Percentiles rank a stretch among this genome's conserved stretches.
phyloP scores from a whole-genome alignment of 2,329 filamentous ascomycete species.

The Ophiocordyceps polyrhachis-furcata region DNA sequence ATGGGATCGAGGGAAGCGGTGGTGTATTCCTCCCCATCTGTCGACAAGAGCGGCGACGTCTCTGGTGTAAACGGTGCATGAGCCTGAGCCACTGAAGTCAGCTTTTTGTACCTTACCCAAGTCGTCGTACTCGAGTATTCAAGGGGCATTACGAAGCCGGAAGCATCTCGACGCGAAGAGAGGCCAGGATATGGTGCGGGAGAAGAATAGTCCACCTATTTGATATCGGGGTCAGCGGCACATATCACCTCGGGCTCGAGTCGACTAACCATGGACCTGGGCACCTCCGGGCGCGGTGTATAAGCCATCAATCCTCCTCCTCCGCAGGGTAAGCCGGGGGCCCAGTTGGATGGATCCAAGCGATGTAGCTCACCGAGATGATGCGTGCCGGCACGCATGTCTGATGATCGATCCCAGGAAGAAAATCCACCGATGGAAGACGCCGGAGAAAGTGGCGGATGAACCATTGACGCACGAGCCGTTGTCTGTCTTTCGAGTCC shows the following conservation, averaged over 20 bases:
- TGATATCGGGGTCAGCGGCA: background rate
- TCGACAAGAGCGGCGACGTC: slow-evolving; percentile 26
- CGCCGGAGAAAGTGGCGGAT: slow-evolving; percentile 25
- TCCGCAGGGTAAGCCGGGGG: background rate
- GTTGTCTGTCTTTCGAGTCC: background rate
- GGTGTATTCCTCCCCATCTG: slow-evolving; percentile 9
- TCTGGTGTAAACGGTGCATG: slow-evolving; percentile 22
- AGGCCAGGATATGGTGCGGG: background rate
- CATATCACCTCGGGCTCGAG: background rate
- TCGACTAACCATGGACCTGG: background rate
- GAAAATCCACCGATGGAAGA: slow-evolving; percentile 13
- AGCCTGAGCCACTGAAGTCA: slow-evolving; percentile 3
- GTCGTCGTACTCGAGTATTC: no score
- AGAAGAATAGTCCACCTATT: background rate
- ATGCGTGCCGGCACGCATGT: background rate
- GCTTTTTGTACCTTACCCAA: background rate
- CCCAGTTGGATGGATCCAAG: background rate
- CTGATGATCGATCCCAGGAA: background rate
- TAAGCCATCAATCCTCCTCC: background rate
- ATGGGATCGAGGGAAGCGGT: slow-evolving; percentile 18
- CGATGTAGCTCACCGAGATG: background rate
- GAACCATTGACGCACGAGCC: slow-evolving; percentile 14
- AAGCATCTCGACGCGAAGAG: background rate
- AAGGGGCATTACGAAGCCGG: background rate
- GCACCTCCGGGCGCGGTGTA: background rate